These are phyloP conservation scores for Colletotrichum spaethianum DNA, from an alignment of 2,329 filamentous ascomycete species.

Conservation along the genomic window DNA sequence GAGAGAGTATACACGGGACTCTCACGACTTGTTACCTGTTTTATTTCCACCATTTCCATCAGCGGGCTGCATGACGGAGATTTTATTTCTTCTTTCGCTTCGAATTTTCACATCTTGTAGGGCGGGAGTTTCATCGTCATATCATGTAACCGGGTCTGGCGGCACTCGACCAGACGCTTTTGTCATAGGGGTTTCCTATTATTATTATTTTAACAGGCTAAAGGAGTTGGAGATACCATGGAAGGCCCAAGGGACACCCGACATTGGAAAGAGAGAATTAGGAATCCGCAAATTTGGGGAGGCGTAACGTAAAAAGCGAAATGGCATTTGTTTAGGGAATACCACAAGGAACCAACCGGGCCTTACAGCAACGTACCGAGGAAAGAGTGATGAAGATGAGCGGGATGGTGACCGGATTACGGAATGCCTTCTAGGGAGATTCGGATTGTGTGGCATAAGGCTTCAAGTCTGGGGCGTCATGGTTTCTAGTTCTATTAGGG, in stretches of 20 bases:
- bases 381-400: neutral
- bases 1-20: conserved; percentile 23
- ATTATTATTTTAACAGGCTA: conserved; percentile 11
- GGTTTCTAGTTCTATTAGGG: neutral
- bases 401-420: neutral
- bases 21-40: conserved; percentile 40
- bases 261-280: conserved; percentile 12
- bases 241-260: conserved; percentile 18
- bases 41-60: conserved; percentile 31
- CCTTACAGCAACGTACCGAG: neutral
- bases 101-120: conserved; percentile 18
- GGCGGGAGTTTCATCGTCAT: conserved; percentile 6
- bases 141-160: conserved; percentile 25
- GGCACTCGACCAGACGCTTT: neutral
- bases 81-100: conserved; percentile 23
- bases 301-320: conserved; percentile 14
- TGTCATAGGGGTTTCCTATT: neutral
- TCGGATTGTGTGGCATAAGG: neutral
- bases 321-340: conserved; percentile 17
- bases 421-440: neutral
- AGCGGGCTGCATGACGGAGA: conserved; percentile 38
- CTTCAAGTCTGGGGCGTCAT: neutral
- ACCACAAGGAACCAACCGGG: neutral
- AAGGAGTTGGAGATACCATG: conserved; percentile 41
- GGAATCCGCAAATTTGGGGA: neutral